Evolutionary conservation across 2,329 filamentous ascomycete species (phyloP).

Genomic region (Neonectria faginata): DNA sequence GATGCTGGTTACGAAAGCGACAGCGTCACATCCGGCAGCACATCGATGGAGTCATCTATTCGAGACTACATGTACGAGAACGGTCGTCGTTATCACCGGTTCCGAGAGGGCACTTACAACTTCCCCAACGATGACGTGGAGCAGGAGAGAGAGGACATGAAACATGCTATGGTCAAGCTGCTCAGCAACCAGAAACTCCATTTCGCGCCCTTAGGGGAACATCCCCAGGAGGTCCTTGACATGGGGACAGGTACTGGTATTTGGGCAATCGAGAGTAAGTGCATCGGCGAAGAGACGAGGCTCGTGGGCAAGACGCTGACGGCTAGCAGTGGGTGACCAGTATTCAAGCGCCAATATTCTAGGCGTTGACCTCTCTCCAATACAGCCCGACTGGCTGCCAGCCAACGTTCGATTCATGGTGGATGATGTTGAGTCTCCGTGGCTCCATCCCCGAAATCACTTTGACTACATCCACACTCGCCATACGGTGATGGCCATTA

Average conservation of each 20-base stretch:
- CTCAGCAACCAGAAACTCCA: conserved; percentile 62
- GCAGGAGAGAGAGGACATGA: conserved; percentile 69
- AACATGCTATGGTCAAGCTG: conserved; percentile 64
- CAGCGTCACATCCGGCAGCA: conserved; percentile 51
- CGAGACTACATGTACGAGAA: conserved; percentile 67
- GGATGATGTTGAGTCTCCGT: conserved; percentile 68
- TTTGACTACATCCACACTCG: conserved; percentile 73
- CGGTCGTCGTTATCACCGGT: conserved; percentile 69
- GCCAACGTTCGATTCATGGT: conserved; percentile 68
- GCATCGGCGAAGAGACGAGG: not conserved
- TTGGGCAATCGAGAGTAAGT: conserved; percentile 67
- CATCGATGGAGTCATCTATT: conserved; percentile 55
- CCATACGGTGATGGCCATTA: conserved; percentile 66
- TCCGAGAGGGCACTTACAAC: conserved; percentile 65
- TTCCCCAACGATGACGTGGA: conserved; percentile 72
- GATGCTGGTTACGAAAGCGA: conserved; percentile 56
- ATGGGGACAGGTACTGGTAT: conserved; percentile 70
- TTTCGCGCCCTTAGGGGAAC: conserved; percentile 62
- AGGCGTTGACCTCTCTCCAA: conserved; percentile 61
- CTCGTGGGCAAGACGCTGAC: conserved; percentile 25
- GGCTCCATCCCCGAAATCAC: conserved; percentile 64
- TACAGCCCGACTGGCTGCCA: conserved; percentile 64
- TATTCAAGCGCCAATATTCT: conserved; percentile 58
- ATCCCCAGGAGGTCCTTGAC: conserved; percentile 65
- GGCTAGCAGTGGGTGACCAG: conserved; percentile 57